Evolutionary conservation across 352 stramenopile genomes (phyloP).

Genomic region (Phytophthora agathidicida): DNA sequence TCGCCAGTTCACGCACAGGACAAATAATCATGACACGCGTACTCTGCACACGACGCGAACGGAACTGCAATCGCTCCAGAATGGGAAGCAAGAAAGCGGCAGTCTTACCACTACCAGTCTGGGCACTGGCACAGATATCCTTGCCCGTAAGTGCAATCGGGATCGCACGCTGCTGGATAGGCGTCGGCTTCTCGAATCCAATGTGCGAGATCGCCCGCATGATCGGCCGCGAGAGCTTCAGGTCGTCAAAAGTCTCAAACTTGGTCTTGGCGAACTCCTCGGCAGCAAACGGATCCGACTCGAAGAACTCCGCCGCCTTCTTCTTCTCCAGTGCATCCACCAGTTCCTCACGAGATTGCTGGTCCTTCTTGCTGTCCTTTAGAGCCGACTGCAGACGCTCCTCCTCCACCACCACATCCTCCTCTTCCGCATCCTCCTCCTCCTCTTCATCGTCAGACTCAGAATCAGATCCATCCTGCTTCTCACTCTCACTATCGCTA

Average conservation of each 20-base stretch:
- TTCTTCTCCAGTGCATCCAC: constrained; percentile 81
- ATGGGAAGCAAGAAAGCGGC: constrained; percentile 98
- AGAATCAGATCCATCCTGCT: constrained; percentile 30
- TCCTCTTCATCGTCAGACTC: constrained; percentile 41
- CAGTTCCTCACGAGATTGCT: constrained; percentile 60
- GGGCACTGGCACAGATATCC: constrained; percentile 97
- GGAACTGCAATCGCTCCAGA: constrained; percentile 96
- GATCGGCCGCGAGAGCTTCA: constrained; percentile 97
- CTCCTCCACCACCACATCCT: constrained; percentile 83
- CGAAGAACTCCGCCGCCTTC: constrained; percentile 85
- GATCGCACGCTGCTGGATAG: constrained; percentile 94
- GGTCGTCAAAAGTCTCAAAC: constrained; percentile 94
- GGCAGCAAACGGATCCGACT: constrained; percentile 77
- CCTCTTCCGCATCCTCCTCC: constrained; percentile 55
- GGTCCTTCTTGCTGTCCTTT: constrained; percentile 58
- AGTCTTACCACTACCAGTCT: constrained; percentile 98
- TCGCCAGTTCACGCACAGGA: constrained; percentile 97
- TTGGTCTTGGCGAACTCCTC: constrained; percentile 83
- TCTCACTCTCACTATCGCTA: constrained; percentile 21
- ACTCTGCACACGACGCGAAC: constrained; percentile 80
- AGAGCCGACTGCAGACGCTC: constrained; percentile 69
- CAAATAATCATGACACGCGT: constrained; percentile 97
- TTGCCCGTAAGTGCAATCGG: constrained; percentile 94
- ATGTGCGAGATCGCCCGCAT: constrained; percentile 96
- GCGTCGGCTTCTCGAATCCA: constrained; percentile 97